These are phyloP conservation scores for Curvularia spicifera DNA, from an alignment of 2,329 filamentous ascomycete genomes.

Conservation along the genomic window DNA sequence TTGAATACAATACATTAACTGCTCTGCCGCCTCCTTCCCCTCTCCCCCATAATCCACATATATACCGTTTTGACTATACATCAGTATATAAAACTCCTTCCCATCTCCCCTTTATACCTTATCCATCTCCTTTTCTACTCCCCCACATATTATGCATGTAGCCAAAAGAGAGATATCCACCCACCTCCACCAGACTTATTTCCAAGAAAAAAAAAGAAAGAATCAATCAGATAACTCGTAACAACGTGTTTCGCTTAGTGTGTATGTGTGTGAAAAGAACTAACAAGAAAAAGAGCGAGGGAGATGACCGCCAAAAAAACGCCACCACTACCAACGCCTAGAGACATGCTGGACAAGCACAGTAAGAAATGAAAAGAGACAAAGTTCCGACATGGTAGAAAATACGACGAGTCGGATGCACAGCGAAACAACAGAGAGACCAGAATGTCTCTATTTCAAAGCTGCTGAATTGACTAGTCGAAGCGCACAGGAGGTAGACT, in stretches of 20 bases:
- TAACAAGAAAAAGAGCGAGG: neutral
- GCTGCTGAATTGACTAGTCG: slow-evolving; percentile 17
- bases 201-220: no score
- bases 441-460: neutral
- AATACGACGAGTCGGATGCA: neutral
- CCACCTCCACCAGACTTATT: no score
- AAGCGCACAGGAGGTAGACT: slow-evolving; percentile 36
- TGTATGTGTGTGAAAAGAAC: neutral
- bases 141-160: neutral
- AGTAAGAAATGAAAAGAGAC: neutral
- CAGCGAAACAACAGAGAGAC: neutral
- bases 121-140: no score
- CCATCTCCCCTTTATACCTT: no score
- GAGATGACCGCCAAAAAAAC: neutral
- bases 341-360: neutral
- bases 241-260: slow-evolving; percentile 3
- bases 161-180: no score
- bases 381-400: neutral
- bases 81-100: neutral
- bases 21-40: neutral
- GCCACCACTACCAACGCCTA: neutral
- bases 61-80: neutral
- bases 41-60: neutral
- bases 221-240: neutral
- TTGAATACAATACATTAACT: slow-evolving; percentile 1